Conservation (phyloP, 192 early-diverging fungal species). For the Entomortierella beljakovae region DNA sequence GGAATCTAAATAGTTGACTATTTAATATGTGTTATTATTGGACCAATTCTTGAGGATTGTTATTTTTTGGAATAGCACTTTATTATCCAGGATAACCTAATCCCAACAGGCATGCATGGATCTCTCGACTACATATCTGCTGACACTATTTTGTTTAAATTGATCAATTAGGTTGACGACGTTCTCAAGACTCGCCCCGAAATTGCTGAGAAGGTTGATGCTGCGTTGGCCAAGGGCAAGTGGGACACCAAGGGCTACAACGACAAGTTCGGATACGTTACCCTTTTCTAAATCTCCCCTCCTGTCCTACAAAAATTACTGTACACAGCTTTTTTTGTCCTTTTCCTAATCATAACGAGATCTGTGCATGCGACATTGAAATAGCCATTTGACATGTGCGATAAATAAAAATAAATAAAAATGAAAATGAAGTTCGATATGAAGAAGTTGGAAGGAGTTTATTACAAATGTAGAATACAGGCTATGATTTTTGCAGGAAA, state of each 20-base stretch:
- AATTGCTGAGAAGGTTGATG: constrained; percentile 88
- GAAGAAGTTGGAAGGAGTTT: not conserved
- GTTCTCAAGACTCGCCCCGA: constrained; percentile 94
- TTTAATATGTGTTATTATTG: no score
- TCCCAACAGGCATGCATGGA: no score
- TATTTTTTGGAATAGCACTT: no score
- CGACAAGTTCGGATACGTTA: constrained; percentile 88
- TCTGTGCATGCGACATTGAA: not conserved
- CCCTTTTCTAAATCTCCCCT: constrained; percentile 66
- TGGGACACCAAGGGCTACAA: constrained; percentile 96
- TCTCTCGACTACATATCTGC: not conserved
- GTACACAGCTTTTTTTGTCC: not conserved
- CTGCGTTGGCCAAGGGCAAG: constrained; percentile 91
- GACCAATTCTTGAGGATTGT: no score
- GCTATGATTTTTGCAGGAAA: constrained; percentile 17
- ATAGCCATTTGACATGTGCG: not conserved
- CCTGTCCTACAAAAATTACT: not conserved
- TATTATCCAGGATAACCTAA: no score
- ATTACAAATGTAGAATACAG: not conserved
- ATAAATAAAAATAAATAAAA: not conserved
- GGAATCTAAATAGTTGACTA: no score
- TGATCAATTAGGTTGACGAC: constrained; percentile 80
- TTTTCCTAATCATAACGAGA: not conserved
- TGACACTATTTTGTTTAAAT: not conserved
- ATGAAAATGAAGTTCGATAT: not conserved